Conservation (phyloP, 2,329 filamentous ascomycete species). For the Coniochaeta sp. region DNA sequence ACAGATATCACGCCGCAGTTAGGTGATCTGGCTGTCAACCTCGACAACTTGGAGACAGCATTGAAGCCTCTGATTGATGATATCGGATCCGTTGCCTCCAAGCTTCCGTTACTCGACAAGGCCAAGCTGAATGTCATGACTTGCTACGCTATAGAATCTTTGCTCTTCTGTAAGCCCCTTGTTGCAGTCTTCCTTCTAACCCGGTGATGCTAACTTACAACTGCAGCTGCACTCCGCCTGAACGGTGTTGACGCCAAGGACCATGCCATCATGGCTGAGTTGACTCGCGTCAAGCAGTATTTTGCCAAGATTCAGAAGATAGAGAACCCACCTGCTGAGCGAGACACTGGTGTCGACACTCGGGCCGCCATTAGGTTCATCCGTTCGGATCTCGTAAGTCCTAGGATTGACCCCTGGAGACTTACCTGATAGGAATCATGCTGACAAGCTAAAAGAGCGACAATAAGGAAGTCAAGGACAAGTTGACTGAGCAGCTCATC, state of each 20-base stretch:
- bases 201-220: neutral
- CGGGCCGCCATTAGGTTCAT: constrained; percentile 76
- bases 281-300: constrained; percentile 82
- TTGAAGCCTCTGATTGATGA: constrained; percentile 66
- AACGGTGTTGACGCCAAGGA: constrained; percentile 66
- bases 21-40: constrained; percentile 66
- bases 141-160: constrained; percentile 83
- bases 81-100: constrained; percentile 62
- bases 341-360: constrained; percentile 56
- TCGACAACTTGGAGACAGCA: constrained; percentile 70
- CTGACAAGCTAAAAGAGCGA: constrained; percentile 31
- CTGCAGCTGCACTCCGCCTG: constrained; percentile 64
- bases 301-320: constrained; percentile 82
- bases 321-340: constrained; percentile 55
- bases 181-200: neutral
- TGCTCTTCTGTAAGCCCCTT: constrained; percentile 66
- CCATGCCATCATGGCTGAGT: constrained; percentile 78
- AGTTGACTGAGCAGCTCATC: constrained; percentile 48
- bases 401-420: neutral
- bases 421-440: neutral
- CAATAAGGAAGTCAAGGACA: constrained; percentile 43
- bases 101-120: constrained; percentile 86
- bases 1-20: constrained; percentile 59
- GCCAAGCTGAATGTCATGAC: constrained; percentile 87
- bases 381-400: constrained; percentile 65